Base-by-base conservation (phyloP, 306 rosid genomes). In the Pyrus bretschneideri region DNA sequence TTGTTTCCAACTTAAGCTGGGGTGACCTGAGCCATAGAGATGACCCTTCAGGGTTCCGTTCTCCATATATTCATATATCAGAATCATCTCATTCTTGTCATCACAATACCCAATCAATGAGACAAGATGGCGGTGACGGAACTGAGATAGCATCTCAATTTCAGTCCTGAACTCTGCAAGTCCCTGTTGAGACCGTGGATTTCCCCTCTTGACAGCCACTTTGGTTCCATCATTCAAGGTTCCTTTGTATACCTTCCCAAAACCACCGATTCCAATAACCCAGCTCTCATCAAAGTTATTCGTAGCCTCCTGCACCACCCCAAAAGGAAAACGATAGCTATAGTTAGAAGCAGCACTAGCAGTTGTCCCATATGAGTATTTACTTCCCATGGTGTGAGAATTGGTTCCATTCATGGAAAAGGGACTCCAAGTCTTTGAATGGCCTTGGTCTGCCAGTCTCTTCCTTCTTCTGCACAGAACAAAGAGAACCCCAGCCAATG, bases 191-290 rank as follows among this genome's bases (percentile, higher is more conserved):
- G 98, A 93, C 70, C 79, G 77, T 2, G 98, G 92, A 70, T 91
- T 91, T 64, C 96, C 97, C 75, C 98, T 88, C 97, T 93, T 93
- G 15, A 88, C 93, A 25, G 98, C 98, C 72, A 93, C 96, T 85
- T 91, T 87, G 27, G 88, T 89, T 68, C 93, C 97, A 40, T 89
- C 97, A 29, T 71, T 88, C 51, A 93, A 76, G 12, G 71, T 93
- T 65, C 97, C 98, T 72, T 87, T 88, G 92, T 88, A 91, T 18
- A 93, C 96, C 78, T 93, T 93, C 33, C 96, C 98, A 15, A 93
- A 93, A 63, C 97, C 96, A 33, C 96, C 98, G 45, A 91, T 81
- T 44, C 96, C 96, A 57, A 93, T 91, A 69, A 91, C 96, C 96
- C 88, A 81, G 63, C 77, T 88, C 82, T 93, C 97, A 75, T 91